These are phyloP conservation scores for Cladosporium oxysporum DNA, from an alignment of 2,329 filamentous ascomycete genomes.

Conservation along the genomic window DNA sequence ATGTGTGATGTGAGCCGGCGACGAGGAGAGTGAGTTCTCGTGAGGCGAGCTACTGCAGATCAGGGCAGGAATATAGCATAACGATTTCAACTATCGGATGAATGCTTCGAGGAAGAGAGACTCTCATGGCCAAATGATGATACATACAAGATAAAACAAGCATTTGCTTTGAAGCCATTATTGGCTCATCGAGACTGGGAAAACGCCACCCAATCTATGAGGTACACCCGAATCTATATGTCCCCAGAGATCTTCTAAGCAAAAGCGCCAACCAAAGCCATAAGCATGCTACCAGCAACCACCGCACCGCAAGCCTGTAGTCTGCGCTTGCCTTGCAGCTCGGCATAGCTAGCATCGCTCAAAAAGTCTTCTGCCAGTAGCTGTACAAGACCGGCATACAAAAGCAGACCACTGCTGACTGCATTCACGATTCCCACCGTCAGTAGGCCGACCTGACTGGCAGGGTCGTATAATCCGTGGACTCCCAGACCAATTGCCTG, in stretches of 20 bases:
- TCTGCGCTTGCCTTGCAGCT: conserved; percentile 58
- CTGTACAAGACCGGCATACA: conserved; percentile 54
- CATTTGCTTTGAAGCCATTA: background rate
- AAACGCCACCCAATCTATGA: background rate
- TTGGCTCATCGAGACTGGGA: too few relatives aligned
- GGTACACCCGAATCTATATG: background rate
- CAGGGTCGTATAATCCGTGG: conserved; percentile 54
- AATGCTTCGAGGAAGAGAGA: background rate
- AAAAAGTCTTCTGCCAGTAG: conserved; percentile 56
- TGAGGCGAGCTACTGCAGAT: background rate
- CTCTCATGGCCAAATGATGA: background rate
- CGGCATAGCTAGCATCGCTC: conserved; percentile 64
- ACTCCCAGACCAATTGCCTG: conserved; percentile 53
- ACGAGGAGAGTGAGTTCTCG: background rate
- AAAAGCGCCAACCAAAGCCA: conserved; percentile 69
- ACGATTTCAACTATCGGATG: conserved; percentile 2
- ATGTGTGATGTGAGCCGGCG: background rate
- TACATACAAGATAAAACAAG: background rate
- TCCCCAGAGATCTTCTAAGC: conserved; percentile 42
- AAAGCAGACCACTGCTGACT: conserved; percentile 48
- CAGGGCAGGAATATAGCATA: background rate
- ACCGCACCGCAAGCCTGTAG: conserved; percentile 65
- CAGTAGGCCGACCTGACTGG: conserved; percentile 49
- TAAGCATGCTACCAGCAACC: conserved; percentile 60
- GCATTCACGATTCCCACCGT: conserved; percentile 55